Evolutionary conservation across 2,329 filamentous ascomycete genomes (phyloP).

Genomic region (Ophiocordyceps sinensis): DNA sequence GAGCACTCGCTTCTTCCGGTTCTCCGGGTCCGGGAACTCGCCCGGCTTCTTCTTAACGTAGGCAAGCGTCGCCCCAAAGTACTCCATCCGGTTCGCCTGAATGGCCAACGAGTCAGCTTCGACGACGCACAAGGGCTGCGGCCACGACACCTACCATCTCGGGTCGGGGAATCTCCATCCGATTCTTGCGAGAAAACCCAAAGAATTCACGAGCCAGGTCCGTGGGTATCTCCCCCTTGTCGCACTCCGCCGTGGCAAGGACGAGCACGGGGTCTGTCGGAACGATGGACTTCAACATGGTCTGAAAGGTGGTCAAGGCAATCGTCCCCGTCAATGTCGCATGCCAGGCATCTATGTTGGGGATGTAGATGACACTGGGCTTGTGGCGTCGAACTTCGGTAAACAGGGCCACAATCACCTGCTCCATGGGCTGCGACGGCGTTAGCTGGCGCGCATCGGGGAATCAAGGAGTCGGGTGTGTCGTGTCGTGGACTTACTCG

Average conservation of each 20-base stretch:
- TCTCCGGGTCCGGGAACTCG: conserved; percentile 76
- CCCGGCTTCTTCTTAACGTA: conserved; percentile 67
- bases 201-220: conserved; percentile 67
- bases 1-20: conserved; percentile 74
- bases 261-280: conserved; percentile 83
- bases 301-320: conserved; percentile 67
- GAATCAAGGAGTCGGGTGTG: not conserved
- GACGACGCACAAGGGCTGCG: not conserved
- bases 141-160: conserved; percentile 31
- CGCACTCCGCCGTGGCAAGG: conserved; percentile 67
- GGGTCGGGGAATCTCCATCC: conserved; percentile 55
- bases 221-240: conserved; percentile 43
- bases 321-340: conserved; percentile 44
- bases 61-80: conserved; percentile 59
- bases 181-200: conserved; percentile 68
- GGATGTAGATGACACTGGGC: conserved; percentile 89
- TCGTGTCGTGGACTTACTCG: conserved; percentile 37
- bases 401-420: conserved; percentile 81
- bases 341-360: conserved; percentile 82
- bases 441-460: not conserved
- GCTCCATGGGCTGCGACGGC: conserved; percentile 51
- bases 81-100: conserved; percentile 54
- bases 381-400: conserved; percentile 88
- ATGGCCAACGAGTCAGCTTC: not conserved
- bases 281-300: conserved; percentile 68